Percentiles rank a stretch among this genome's conserved stretches.
Conservation (phyloP, 352 stramenopile species). For the Globisporangium solare region DNA sequence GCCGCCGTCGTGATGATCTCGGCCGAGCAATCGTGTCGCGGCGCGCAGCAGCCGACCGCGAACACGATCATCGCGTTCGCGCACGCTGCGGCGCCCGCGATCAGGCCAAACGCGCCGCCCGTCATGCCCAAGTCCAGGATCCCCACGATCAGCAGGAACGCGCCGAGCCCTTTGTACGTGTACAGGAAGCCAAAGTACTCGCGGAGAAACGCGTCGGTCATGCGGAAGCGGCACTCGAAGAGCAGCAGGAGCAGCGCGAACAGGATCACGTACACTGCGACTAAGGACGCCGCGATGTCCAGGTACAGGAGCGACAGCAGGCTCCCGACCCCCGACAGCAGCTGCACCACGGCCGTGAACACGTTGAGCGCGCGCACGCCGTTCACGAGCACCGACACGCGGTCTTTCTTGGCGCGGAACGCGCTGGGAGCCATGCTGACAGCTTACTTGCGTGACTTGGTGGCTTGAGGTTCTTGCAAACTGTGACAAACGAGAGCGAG, state of each 20-base stretch:
- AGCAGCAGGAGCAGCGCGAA: slow-evolving; percentile 44
- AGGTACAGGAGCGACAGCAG: slow-evolving; percentile 35
- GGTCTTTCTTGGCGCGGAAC: slow-evolving; percentile 17
- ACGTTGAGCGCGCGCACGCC: slow-evolving; percentile 36
- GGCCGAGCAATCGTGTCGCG: slow-evolving; percentile 7
- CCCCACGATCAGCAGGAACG: slow-evolving; percentile 52
- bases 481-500: neutral
- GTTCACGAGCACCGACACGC: slow-evolving; percentile 22
- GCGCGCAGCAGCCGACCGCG: slow-evolving; percentile 25
- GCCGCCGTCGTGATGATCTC: slow-evolving; percentile 12
- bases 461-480: neutral
- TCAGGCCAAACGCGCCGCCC: slow-evolving; percentile 27
- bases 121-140: slow-evolving; percentile 58
- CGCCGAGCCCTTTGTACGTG: slow-evolving; percentile 44
- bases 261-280: slow-evolving; percentile 46
- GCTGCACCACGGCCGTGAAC: slow-evolving; percentile 33
- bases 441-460: too few species aligned
- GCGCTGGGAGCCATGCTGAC: slow-evolving; percentile 4
- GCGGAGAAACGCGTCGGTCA: slow-evolving; percentile 40
- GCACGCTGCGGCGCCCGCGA: slow-evolving; percentile 31
- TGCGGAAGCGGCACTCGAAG: slow-evolving; percentile 45
- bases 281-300: slow-evolving; percentile 33
- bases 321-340: slow-evolving; percentile 36
- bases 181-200: slow-evolving; percentile 63
- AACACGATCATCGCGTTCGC: slow-evolving; percentile 39